Percentiles rank a stretch among this genome's conserved stretches.
Conservation (phyloP, 1,139 yeast genomes). For the Magnusiomyces tetraspermus region DNA sequence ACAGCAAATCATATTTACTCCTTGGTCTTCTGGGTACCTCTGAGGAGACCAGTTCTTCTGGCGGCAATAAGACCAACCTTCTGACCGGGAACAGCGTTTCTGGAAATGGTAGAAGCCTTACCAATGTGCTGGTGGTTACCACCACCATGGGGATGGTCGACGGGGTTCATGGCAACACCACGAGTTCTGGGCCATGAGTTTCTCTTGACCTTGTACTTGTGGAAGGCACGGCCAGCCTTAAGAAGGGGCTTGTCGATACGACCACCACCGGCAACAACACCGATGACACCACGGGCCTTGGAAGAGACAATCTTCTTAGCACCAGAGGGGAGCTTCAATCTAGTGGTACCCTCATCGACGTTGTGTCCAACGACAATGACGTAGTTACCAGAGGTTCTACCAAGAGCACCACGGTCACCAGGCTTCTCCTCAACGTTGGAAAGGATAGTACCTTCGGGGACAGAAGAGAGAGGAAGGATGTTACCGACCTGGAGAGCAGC, state of each 20-base stretch:
- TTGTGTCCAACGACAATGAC: constrained; percentile 98
- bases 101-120: constrained; percentile 99
- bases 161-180: constrained; percentile 99
- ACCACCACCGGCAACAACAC: constrained; percentile 99
- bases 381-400: constrained; percentile 99
- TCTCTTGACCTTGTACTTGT: constrained; percentile 98
- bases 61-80: constrained; percentile 99
- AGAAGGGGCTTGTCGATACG: constrained; percentile 98
- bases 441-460: constrained; percentile 99
- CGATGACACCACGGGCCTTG: constrained; percentile 98
- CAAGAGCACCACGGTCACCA: constrained; percentile 99
- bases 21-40: constrained; percentile 99
- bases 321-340: constrained; percentile 98
- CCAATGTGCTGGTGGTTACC: constrained; percentile 99
- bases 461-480: constrained; percentile 91
- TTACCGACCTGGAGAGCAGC: constrained; percentile 97
- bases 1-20: constrained; percentile 37
- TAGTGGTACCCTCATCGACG: constrained; percentile 97
- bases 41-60: constrained; percentile 99
- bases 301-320: constrained; percentile 95
- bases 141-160: constrained; percentile 99
- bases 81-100: constrained; percentile 99
- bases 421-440: constrained; percentile 98
- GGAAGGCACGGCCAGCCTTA: constrained; percentile 99
- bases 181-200: constrained; percentile 99